Evolutionary conservation across 306 rosid species (phyloP), one percentile per base, ranked within the genome.

Genomic region (Cucumis melo): DNA sequence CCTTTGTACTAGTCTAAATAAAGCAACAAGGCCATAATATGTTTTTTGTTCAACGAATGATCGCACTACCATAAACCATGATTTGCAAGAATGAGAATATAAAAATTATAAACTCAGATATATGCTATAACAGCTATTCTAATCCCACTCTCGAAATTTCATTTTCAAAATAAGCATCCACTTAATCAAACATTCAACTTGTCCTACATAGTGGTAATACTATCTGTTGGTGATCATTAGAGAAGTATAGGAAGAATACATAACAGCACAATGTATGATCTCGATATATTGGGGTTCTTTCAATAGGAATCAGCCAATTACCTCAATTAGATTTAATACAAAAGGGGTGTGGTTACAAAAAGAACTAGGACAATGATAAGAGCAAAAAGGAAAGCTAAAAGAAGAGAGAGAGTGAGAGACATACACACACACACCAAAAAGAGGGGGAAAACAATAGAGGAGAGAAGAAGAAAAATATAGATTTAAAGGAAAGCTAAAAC

Each of bases 221-320:
- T 16, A 57, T 5, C 13, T 21, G 29, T 57, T 57, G 32, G 62
- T 57, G 32, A 57, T 3, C 62, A 20, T 29, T 32, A 13, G 67
- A 29, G 10, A 29, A 11, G 61, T 17, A 66, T 12, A 20, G 14
- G 23, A 3, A 14, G 24, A 44, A 61, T 89, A 92, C 90, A 87
- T 96, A 80, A 94, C 89, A 11, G 19, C 21, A 63, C 8, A 7
- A 50, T 3, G 55, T 50, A 50, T 50, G 55, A 5, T 50, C 55
- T 50, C n/a, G 55, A 50, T 15, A 15, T 50, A 50, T 14, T 5
- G 7, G 19, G 55, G 8, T 50, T 50, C 55, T 50, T 50, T 50
- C n/a, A 50, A 50, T 50, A 50, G 55, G 7, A 50, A 50, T 50
- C 5, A 6, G 55, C 17, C 55, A 50, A 50, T 50, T 16, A 50